Evolutionary conservation across 2,329 filamentous ascomycete genomes (phyloP).

Genomic region (Ophiocordyceps robertsii): DNA sequence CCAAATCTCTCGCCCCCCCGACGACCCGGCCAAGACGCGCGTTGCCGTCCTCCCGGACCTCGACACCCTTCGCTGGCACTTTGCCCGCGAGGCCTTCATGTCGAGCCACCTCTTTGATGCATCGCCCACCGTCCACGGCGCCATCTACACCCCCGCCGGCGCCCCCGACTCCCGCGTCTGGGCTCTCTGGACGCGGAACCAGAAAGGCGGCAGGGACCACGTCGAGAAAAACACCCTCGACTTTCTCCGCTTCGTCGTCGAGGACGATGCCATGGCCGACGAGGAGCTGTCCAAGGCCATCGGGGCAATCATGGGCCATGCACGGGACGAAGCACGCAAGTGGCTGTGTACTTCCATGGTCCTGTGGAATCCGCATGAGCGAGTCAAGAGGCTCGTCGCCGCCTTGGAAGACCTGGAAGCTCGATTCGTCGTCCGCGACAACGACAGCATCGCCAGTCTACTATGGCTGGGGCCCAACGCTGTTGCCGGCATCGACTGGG

Average conservation of each 20-base stretch:
- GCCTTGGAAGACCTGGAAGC: slow-evolving; percentile 31
- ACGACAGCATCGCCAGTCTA: slow-evolving; percentile 56
- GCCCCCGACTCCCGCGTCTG: slow-evolving; percentile 46
- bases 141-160: slow-evolving; percentile 40
- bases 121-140: slow-evolving; percentile 53
- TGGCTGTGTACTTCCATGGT: slow-evolving; percentile 62
- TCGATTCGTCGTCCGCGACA: slow-evolving; percentile 40
- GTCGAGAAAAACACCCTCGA: slow-evolving; percentile 53
- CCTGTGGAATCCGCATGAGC: slow-evolving; percentile 67
- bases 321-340: slow-evolving; percentile 54
- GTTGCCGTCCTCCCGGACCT: slow-evolving; percentile 18
- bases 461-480: slow-evolving; percentile 52
- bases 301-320: slow-evolving; percentile 49
- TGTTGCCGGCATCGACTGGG: slow-evolving; percentile 49
- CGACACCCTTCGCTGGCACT: slow-evolving; percentile 42
- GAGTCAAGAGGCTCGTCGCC: slow-evolving; percentile 33
- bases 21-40: slow-evolving; percentile 13
- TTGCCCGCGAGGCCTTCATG: slow-evolving; percentile 67
- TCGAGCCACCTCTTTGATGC: slow-evolving; percentile 45
- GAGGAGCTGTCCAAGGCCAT: slow-evolving; percentile 39
- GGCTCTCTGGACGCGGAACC: slow-evolving; percentile 60
- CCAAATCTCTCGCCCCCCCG: slow-evolving; percentile 25
- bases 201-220: slow-evolving; percentile 39
- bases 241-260: slow-evolving; percentile 55
- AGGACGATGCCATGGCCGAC: slow-evolving; percentile 30